Evolutionary conservation across 805 yeast genomes (phyloP).

Genomic region (Barnettozyma vustinii): DNA sequence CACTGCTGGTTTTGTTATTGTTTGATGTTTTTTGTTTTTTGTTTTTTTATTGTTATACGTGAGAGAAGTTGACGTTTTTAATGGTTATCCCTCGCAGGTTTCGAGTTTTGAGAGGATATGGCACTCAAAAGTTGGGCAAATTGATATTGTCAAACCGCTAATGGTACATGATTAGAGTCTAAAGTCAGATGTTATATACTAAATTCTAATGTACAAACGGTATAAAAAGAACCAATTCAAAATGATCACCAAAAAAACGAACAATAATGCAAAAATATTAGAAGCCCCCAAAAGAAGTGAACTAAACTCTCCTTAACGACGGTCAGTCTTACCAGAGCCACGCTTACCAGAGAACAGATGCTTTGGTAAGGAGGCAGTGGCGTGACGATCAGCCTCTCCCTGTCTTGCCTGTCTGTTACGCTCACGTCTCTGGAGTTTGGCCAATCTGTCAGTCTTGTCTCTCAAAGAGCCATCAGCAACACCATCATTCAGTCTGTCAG

Average conservation of each 20-base stretch:
- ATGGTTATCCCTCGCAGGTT: neutral
- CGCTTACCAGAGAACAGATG: constrained; percentile 96
- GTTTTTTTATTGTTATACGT: no score
- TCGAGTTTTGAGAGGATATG: neutral
- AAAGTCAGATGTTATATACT: neutral
- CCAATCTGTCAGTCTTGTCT: constrained; percentile 80
- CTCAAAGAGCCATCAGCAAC: constrained; percentile 74
- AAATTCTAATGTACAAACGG: neutral
- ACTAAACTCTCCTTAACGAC: constrained; percentile 48
- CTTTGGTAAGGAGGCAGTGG: constrained; percentile 80
- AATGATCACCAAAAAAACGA: neutral
- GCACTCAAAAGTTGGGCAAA: neutral
- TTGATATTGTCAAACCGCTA: neutral
- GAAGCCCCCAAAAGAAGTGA: neutral
- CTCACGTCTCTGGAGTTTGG: constrained; percentile 86
- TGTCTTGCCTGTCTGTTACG: constrained; percentile 88
- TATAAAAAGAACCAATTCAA: neutral
- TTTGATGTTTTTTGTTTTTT: neutral
- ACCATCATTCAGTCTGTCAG: constrained; percentile 84
- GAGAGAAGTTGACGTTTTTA: neutral
- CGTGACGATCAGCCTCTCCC: constrained; percentile 95
- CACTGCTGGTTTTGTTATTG: neutral
- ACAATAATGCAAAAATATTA: constrained; percentile 7
- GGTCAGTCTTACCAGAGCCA: constrained; percentile 88
- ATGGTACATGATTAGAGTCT: neutral